phyloP scores from a whole-genome alignment of 2,329 filamentous ascomycete genomes.

The Pyricularia sp. region DNA sequence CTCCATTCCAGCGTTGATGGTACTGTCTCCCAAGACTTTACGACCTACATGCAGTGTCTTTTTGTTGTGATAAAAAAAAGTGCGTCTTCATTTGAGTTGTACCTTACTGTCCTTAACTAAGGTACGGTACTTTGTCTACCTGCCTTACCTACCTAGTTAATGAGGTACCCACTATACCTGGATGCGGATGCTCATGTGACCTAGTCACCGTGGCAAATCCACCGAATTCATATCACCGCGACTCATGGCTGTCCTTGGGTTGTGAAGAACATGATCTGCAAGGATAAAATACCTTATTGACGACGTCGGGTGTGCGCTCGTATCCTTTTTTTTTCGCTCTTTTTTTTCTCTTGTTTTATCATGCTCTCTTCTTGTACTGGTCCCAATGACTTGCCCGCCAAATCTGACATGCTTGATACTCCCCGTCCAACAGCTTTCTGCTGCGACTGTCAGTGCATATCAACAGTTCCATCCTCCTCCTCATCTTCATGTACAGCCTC shows the following conservation, averaged over 20 bases:
- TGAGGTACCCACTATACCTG: not conserved
- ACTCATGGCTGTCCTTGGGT: too few species aligned
- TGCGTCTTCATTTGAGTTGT: too few species aligned
- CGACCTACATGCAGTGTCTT: not conserved
- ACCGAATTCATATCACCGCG: not conserved
- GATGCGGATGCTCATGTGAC: not conserved
- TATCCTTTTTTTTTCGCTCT: not conserved
- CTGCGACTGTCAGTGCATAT: not conserved
- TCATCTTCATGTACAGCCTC: not conserved
- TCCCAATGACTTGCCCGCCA: not conserved
- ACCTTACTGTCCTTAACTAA: too few species aligned
- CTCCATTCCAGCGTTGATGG: not conserved
- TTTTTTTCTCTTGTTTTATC: not conserved
- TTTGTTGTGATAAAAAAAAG: too few species aligned
- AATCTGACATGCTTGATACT: too few species aligned
- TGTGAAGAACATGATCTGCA: not conserved
- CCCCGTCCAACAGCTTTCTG: too few species aligned
- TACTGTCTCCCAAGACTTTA: not conserved
- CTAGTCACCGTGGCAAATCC: not conserved
- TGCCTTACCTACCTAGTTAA: not conserved
- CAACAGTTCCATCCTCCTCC: not conserved
- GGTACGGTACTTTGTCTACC: too few species aligned
- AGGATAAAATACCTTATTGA: not conserved
- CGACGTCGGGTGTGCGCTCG: not conserved
- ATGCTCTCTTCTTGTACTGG: not conserved